Evolutionary conservation across 345 rosid species (phyloP), one percentile per base, ranked within the genome.

Genomic region (Erysimum cheiranthoides): DNA sequence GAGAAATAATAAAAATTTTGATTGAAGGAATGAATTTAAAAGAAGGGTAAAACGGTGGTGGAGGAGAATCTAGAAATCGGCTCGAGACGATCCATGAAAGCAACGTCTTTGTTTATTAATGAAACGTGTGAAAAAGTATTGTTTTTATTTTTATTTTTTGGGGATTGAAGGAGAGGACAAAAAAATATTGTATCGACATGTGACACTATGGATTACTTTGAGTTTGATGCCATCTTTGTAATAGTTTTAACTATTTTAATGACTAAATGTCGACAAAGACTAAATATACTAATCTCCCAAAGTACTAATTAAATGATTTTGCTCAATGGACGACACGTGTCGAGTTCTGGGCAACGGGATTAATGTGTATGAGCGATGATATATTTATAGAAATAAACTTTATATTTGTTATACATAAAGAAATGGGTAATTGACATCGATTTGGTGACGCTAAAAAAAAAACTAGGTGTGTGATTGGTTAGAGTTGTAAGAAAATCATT

Each of bases 111-210:
- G 65, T 43, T 61, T 53, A 35, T 62, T 62, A n/a, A 61, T 35
- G 71, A 76, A 76, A 76, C 80, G 75, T 76, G 80, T 76, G 71
- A 70, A 16, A 32, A 74, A 38, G 28, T 68, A 68, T 51, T 50
- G 36, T 18, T 66, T n/a, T 69, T 5, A 11, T 0, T 21, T 28
- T 39, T 47, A 16, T 27, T 39, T 30, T 13, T 27, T 57, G 4
- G 28, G 28, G 47, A 68, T 28, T 40, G 21, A 30, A 21, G 25
- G 25, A 21, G 25, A 30, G 6, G 74, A 68, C 62, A 47, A 47
- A 12, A 11, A 3, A n/a, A 30, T 16, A 36, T 67, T 34, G 40
- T 8, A 68, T 68, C 74, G 47, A 68, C 79, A 61, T 52, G 70
- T 16, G 75, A 53, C 36, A 62, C 60, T 70, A 63, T 21, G 57